Evolutionary conservation across 768 basidiomycete genomes (phyloP).

Genomic region (Kwoniella sp.): DNA sequence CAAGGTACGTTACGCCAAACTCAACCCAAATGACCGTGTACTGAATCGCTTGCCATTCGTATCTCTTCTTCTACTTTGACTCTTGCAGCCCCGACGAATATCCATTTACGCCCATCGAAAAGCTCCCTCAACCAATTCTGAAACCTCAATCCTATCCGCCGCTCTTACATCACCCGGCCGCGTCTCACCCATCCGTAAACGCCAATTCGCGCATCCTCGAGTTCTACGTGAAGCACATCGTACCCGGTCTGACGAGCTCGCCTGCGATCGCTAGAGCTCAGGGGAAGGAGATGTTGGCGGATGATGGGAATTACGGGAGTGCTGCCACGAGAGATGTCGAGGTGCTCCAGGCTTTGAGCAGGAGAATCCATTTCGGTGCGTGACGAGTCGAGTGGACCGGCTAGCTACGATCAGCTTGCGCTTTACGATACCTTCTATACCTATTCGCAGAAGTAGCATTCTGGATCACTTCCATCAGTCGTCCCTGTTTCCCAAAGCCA

Average conservation of each 20-base stretch:
- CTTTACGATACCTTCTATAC: background rate
- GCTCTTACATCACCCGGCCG: conserved; percentile 63
- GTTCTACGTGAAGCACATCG: conserved; percentile 85
- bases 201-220: conserved; percentile 81
- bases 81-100: conserved; percentile 90
- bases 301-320: conserved; percentile 97
- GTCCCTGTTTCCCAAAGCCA: background rate
- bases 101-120: conserved; percentile 72
- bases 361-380: conserved; percentile 96
- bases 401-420: too few relatives aligned
- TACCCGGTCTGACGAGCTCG: conserved; percentile 77
- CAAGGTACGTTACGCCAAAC: conserved; percentile 64
- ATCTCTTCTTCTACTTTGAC: too few relatives aligned
- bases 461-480: too few relatives aligned
- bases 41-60: too few relatives aligned
- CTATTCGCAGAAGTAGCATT: too few relatives aligned
- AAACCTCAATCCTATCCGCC: conserved; percentile 76
- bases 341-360: conserved; percentile 94
- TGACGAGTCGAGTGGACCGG: too few relatives aligned
- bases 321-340: conserved; percentile 93
- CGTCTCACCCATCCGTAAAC: conserved; percentile 66
- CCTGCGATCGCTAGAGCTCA: conserved; percentile 60
- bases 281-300: conserved; percentile 69
- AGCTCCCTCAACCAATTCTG: conserved; percentile 67
- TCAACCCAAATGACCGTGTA: background rate